These are phyloP conservation scores for Podaxis rugospora DNA, from an alignment of 768 basidiomycete species.

Conservation along the genomic window DNA sequence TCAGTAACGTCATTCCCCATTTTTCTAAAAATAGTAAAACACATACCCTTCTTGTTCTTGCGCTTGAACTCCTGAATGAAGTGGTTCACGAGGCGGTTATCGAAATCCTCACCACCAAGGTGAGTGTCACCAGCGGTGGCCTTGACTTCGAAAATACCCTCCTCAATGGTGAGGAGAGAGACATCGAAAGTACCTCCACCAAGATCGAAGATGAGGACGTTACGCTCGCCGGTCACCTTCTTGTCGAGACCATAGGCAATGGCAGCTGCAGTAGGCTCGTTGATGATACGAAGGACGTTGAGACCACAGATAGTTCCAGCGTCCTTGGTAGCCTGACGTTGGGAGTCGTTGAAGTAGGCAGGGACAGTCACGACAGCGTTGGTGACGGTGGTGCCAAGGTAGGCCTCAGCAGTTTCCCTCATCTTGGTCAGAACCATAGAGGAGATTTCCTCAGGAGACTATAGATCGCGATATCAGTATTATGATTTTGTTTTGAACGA, in stretches of 20 bases:
- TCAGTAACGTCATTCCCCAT: constrained; percentile 9
- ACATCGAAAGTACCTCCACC: constrained; percentile 99
- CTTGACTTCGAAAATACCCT: constrained; percentile 98
- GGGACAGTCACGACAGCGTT: constrained; percentile 97
- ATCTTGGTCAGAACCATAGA: constrained; percentile 97
- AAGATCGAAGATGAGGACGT: constrained; percentile 97
- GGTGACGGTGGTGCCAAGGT: constrained; percentile 77
- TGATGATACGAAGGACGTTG: constrained; percentile 97
- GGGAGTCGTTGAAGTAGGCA: constrained; percentile 99
- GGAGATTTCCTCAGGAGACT: constrained; percentile 96
- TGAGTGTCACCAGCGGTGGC: constrained; percentile 98
- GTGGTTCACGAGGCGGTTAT: constrained; percentile 96
- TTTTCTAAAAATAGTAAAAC: neutral
- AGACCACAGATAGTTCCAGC: constrained; percentile 92
- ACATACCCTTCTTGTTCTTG: constrained; percentile 90
- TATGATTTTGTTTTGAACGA: neutral
- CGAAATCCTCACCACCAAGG: constrained; percentile 97
- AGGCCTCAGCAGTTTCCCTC: constrained; percentile 98
- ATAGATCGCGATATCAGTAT: constrained; percentile 17
- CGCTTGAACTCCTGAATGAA: constrained; percentile 97
- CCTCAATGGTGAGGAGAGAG: constrained; percentile 92
- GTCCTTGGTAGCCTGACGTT: constrained; percentile 98
- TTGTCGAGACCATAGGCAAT: constrained; percentile 99
- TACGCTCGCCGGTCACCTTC: constrained; percentile 84
- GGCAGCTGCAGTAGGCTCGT: constrained; percentile 97